Evolutionary conservation across 2,329 filamentous ascomycete genomes (phyloP), one percentile per base, ranked within the genome.

Genomic region (Chaetomium olivaceum): DNA sequence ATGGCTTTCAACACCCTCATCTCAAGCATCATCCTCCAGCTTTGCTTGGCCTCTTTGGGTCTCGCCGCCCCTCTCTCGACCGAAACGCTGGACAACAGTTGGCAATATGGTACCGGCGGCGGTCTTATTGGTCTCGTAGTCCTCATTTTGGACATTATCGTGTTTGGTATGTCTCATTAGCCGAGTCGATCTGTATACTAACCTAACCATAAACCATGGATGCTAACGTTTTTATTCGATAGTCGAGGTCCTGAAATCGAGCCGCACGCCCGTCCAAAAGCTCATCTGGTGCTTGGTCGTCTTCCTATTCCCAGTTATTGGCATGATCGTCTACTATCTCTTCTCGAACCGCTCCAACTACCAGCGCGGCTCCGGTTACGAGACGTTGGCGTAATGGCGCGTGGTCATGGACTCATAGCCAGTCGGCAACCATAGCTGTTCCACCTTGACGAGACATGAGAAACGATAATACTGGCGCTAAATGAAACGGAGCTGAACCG

Each of bases 191-290:
- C 16, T 54, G 14, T 16, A 25, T 54, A n/a, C n/a, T n/a, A n/a
- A n/a, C n/a, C n/a, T 25, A 11, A 48, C 16, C 8, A 23, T 4
- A 12, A 21, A 8, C 12, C 33, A 33, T 12, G 29, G 11, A 65
- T 21, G 58, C 72, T 72, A 33, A 71, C 19, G 33, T 68, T 23
- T 69, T 6, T 21, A 6, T 1, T 14, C 7, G 5, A 27, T n/a
- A 89, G 87, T 89, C 71, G 87, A 89, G 77, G 83, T 89, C 69
- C 77, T 89, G 64, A 85, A 88, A 76, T 89, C 86, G 50, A 87
- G 83, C 76, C 86, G 87, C 66, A 81, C 86, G 4, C 77, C 82
- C 23, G 74, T 77, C 23, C 78, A 82, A 76, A 89, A 89, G 78
- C 74, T 89, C 3, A 77, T 88, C 33, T 89, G 87, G 87, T 84